Evolutionary conservation across 768 basidiomycete genomes (phyloP), one percentile per base, ranked within the genome.

Genomic region (Leccinum incarnatum): DNA sequence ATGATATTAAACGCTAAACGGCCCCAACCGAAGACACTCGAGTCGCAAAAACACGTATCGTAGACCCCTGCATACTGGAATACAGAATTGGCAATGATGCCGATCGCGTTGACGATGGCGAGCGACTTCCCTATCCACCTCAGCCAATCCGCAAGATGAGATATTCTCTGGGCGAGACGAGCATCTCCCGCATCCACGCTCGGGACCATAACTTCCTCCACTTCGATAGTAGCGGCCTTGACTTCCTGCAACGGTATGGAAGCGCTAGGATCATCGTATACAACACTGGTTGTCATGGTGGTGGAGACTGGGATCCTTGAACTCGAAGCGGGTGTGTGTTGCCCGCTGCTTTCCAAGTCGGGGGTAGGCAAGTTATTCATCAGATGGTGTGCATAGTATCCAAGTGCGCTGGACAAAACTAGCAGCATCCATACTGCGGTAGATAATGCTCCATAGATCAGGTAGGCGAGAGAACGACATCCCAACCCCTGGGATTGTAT

Each of bases 381-480:
- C 10, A 64, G 40, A 51, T 60, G 60, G 42, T 53, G 53, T n/a
- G 58, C 62, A 27, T 65, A 63, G 50, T 72, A 65, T 45, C 63
- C 68, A 19, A 70, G 58, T 1, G 57, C 1, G 56, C 70, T 77
- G 40, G 75, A 74, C 2, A 40, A 17, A 11, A 76, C 60, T 11
- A 76, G 65, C 1, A 74, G 12, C 7, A 66, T 21, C 75, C 75
- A 76, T 12, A 72, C 64, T 0, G 57, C 1, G 2, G 72, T 77
- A 1, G 76, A 72, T 5, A 67, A 1, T 6, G 36, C 14, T 2
- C 65, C 76, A 12, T 74, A 76, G 15, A 69, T 46, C 36, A 74
- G 23, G 53, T 75, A 76, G 1, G 67, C 64, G 0, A 63, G 57
- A 2, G 74, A 76, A 55, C 74, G 73, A 47, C 76, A 76, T 11